Evolutionary conservation across 805 yeast genomes (phyloP).

Genomic region (Ogataea pilisensis): DNA sequence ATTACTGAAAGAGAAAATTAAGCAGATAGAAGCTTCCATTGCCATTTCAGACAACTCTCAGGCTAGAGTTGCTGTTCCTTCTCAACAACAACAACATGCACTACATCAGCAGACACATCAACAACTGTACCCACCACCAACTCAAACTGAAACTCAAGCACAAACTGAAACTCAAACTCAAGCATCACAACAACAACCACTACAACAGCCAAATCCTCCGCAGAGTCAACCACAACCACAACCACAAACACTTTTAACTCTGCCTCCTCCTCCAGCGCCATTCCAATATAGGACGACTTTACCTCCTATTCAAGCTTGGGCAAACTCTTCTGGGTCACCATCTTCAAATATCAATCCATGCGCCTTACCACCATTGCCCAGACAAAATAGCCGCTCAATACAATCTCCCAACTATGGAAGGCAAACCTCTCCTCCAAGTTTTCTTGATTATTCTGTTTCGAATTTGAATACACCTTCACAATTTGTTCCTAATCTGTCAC

Average conservation of each 20-base stretch:
- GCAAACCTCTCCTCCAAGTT: not conserved
- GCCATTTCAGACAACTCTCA: conserved; percentile 30
- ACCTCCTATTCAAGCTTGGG: conserved; percentile 22
- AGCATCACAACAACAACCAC: not conserved
- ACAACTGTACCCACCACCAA: not conserved
- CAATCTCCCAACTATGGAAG: not conserved
- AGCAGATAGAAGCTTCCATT: conserved; percentile 42
- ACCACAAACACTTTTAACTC: conserved; percentile 1
- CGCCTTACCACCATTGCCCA: not conserved
- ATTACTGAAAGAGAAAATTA: conserved; percentile 37
- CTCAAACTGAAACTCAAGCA: not conserved
- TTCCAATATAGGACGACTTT: conserved; percentile 11
- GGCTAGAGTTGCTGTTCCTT: conserved; percentile 1
- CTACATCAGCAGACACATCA: not conserved
- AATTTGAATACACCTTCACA: not conserved
- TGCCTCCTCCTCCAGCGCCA: conserved; percentile 10
- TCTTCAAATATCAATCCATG: not conserved
- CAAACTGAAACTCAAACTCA: not conserved
- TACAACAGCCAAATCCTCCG: not conserved
- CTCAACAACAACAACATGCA: not conserved
- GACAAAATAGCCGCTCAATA: not conserved
- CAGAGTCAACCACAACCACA: not conserved
- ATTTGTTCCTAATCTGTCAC: not conserved
- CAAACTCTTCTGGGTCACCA: not conserved
- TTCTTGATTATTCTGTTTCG: not conserved